These are phyloP conservation scores for Colletotrichum australisinense DNA, from an alignment of 2,329 filamentous ascomycete genomes.

Conservation along the genomic window DNA sequence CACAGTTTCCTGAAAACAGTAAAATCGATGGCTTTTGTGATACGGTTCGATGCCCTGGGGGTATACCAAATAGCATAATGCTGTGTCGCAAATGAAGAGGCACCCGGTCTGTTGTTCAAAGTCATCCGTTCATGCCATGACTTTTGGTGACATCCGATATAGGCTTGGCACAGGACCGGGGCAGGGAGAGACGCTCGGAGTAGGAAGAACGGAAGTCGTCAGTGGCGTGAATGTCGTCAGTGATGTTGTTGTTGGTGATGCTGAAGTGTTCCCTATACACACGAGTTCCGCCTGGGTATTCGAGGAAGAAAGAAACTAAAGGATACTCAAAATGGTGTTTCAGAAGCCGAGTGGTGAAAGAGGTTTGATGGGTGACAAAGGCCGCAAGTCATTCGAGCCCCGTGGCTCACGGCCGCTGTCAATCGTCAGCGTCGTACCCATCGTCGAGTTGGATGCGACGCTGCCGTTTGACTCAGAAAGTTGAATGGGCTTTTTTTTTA, in stretches of 20 bases:
- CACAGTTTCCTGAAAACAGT: constrained; percentile 31
- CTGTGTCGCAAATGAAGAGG: constrained; percentile 31
- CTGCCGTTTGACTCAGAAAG: constrained; percentile 56
- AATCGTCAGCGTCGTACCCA: constrained; percentile 59
- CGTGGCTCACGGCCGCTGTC: constrained; percentile 53
- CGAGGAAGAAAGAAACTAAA: constrained; percentile 36
- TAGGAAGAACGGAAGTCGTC: constrained; percentile 41
- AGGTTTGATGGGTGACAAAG: constrained; percentile 74
- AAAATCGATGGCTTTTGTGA: constrained; percentile 37
- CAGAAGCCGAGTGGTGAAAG: constrained; percentile 71
- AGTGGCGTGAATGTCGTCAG: constrained; percentile 49
- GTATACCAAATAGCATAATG: constrained; percentile 36
- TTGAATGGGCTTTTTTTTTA: constrained; percentile 58
- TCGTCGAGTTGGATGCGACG: constrained; percentile 55
- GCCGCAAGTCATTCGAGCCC: constrained; percentile 59
- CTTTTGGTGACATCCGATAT: background rate
- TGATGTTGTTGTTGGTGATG: constrained; percentile 33
- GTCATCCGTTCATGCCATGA: background rate
- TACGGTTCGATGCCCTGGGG: constrained; percentile 33
- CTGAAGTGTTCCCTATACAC: constrained; percentile 27
- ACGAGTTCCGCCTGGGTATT: constrained; percentile 35
- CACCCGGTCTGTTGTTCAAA: constrained; percentile 3
- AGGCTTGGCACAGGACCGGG: background rate
- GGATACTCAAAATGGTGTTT: constrained; percentile 28
- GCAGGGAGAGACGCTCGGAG: constrained; percentile 1